Conservation (phyloP, 495 filamentous ascomycete genomes). For the Xylaria castorea region DNA sequence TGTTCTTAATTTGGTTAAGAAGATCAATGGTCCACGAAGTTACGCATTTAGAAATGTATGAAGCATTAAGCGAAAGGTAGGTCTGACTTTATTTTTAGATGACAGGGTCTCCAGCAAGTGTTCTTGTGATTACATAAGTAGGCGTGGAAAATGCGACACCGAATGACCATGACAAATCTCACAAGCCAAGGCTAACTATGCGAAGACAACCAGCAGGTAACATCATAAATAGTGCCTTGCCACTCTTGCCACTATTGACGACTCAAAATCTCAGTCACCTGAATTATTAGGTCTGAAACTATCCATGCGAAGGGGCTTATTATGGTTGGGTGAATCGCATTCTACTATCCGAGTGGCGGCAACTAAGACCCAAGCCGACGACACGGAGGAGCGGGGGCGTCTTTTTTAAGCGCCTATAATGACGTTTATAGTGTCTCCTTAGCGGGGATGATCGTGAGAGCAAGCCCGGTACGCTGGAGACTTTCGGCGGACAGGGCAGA, state of each 20-base stretch:
- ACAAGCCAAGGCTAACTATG: neutral
- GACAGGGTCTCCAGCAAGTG: neutral
- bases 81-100: neutral
- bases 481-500: constrained; percentile 4
- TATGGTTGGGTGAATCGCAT: neutral
- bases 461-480: constrained; percentile 16
- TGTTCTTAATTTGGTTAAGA: neutral
- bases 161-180: neutral
- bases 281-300: neutral
- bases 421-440: constrained; percentile 10
- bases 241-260: constrained; percentile 12
- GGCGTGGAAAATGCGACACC: neutral
- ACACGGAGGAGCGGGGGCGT: neutral
- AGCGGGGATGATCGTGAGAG: constrained; percentile 18
- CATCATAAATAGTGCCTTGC: neutral
- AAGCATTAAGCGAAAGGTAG: neutral
- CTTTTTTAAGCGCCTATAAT: neutral
- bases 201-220: neutral
- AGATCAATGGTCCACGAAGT: neutral
- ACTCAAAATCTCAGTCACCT: constrained; percentile 6
- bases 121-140: neutral
- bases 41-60: neutral
- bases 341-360: constrained; percentile 10
- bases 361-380: neutral
- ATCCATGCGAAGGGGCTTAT: neutral